A percentile compares a stretch with the other conserved stretches of the same genome.
Evolutionary conservation across 331 rosid genomes (phyloP).

Genomic region (Quercus lobata): DNA sequence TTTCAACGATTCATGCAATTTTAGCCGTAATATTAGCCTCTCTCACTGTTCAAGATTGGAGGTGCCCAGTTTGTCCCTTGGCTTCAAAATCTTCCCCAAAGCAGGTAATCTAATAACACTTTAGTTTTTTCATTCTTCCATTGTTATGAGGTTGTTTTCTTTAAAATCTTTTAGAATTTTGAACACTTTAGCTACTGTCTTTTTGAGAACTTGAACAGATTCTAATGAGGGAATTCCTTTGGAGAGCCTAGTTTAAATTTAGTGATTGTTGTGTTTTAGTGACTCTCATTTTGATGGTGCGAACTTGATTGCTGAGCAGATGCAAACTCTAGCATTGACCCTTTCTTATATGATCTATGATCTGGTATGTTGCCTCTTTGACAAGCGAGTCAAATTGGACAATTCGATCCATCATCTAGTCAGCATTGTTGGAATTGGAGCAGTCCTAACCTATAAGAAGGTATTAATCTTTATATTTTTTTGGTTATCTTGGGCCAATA

Average conservation of each 20-base stretch:
- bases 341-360: conserved; percentile 79
- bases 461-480: conserved; percentile 22
- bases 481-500: neutral
- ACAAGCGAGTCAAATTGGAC: conserved; percentile 45
- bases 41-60: conserved; percentile 68
- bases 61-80: conserved; percentile 62
- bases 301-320: conserved; percentile 29
- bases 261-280: neutral
- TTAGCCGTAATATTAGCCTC: conserved; percentile 65
- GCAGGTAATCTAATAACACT: conserved; percentile 47
- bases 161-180: neutral
- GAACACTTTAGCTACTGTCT: no score
- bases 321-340: conserved; percentile 52
- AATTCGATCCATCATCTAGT: conserved; percentile 74
- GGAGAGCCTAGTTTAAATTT: no score
- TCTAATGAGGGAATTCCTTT: no score
- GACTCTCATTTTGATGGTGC: neutral
- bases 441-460: conserved; percentile 67
- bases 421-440: conserved; percentile 69
- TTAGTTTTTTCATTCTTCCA: no score
- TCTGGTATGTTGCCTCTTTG: conserved; percentile 62
- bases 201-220: neutral
- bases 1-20: conserved; percentile 66
- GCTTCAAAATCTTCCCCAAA: conserved; percentile 55
- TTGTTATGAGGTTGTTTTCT: neutral